Conservation (phyloP, 208 protist species). For the Trypanosoma vivax region DNA sequence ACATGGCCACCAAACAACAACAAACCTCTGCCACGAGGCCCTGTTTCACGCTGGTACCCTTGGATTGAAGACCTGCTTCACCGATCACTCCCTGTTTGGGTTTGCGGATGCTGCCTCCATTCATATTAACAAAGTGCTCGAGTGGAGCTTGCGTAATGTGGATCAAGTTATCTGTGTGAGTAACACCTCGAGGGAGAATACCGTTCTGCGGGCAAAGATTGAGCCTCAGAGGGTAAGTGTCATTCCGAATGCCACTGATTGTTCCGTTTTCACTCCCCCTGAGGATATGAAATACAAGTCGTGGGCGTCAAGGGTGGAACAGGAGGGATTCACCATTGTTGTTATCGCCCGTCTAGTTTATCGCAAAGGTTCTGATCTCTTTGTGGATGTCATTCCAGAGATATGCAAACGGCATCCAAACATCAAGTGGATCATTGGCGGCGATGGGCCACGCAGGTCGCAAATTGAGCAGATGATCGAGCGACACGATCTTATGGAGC, state of each 20-base stretch:
- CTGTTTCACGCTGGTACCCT: slow-evolving; percentile 94
- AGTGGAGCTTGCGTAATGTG: slow-evolving; percentile 92
- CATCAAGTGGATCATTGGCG: slow-evolving; percentile 95
- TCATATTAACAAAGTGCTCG: slow-evolving; percentile 96
- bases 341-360: slow-evolving; percentile 96
- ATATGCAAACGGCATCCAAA: slow-evolving; percentile 91
- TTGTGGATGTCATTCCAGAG: slow-evolving; percentile 94
- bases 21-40: slow-evolving; percentile 92
- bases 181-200: slow-evolving; percentile 97
- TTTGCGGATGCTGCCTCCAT: slow-evolving; percentile 94
- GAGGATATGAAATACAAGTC: slow-evolving; percentile 90
- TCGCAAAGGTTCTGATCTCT: slow-evolving; percentile 95
- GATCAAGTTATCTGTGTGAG: slow-evolving; percentile 98
- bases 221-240: slow-evolving; percentile 91
- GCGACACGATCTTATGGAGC: slow-evolving; percentile 92
- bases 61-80: slow-evolving; percentile 95
- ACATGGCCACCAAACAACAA: slow-evolving; percentile 96
- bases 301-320: slow-evolving; percentile 79
- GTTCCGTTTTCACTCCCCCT: slow-evolving; percentile 76
- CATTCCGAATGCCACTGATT: slow-evolving; percentile 98
- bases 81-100: slow-evolving; percentile 98
- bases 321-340: slow-evolving; percentile 91
- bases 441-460: slow-evolving; percentile 94
- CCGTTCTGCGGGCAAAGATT: slow-evolving; percentile 92
- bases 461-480: slow-evolving; percentile 97